Evolutionary conservation across 306 rosid species (phyloP), one percentile per base, ranked within the genome.

Genomic region (Pyrus betulifolia): DNA sequence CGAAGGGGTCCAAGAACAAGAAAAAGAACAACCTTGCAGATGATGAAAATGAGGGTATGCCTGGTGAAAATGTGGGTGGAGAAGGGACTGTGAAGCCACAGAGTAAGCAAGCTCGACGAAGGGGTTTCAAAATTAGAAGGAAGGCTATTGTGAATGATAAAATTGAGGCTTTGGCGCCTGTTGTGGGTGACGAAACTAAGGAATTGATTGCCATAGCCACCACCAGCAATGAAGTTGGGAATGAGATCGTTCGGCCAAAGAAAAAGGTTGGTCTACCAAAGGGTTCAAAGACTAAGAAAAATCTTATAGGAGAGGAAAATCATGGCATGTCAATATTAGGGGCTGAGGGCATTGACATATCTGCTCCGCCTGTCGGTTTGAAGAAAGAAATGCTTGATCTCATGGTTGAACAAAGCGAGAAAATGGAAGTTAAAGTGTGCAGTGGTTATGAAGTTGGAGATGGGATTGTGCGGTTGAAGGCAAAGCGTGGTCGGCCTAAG

Each of bases 1-100:
- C 87, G 14, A 87, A 80, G 79, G 91, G 82, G 57, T 75, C 84
- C 18, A 71, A 63, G 70, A 77, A 79, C 67, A 75, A 77, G 62
- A 57, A 57, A 57, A 57, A 57, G 62, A 9, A 57, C 1, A 21
- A 57, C 22, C 15, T n/a, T 57, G 27, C 27, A 57, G 23, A 57
- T 57, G 28, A 57, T n/a, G 28, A 57, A 22, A 57, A 57, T n/a
- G 62, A 21, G 62, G 13, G 23, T 57, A 38, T 38, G 42, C 42
- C 42, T 57, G 28, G n/a, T n/a, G 28, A n/a, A 22, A 57, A 57
- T 57, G 28, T 57, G 62, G 27, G 23, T n/a, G 27, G 62, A n/a
- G 62, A 57, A n/a, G 62, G 23, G 25, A 7, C 25, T 57, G 28
- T 57, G 62, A 57, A 25, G 28, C 62, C 12, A 10, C 22, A 19